Evolutionary conservation across 345 rosid species (phyloP).

Genomic region (Eucalyptus sp.): DNA sequence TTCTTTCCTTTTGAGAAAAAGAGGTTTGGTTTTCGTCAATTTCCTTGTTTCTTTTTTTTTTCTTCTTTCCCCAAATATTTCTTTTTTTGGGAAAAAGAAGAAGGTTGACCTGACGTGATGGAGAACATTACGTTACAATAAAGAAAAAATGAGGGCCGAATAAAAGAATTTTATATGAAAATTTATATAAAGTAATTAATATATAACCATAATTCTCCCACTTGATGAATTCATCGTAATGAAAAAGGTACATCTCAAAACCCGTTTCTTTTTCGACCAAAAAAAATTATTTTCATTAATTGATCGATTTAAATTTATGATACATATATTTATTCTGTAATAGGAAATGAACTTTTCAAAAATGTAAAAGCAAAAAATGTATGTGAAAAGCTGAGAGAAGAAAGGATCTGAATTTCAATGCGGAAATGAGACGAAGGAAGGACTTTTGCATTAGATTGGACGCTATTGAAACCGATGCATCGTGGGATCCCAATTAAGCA

Average conservation of each 20-base stretch:
- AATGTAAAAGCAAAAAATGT: neutral
- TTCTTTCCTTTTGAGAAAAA: neutral
- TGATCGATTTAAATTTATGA: neutral
- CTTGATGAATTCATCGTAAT: accelerated
- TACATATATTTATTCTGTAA: neutral
- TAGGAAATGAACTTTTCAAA: neutral
- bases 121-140: neutral
- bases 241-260: neutral
- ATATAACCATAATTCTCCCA: neutral
- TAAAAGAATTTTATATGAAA: neutral
- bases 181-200: neutral
- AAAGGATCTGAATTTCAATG: neutral
- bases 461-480: neutral
- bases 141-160: neutral
- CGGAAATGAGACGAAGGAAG: neutral
- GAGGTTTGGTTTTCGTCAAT: neutral
- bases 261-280: accelerated
- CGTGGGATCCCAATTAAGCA: neutral
- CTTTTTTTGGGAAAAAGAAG: neutral
- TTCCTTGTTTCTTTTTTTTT: neutral
- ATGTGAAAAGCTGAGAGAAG: neutral
- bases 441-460: neutral
- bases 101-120: neutral
- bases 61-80: neutral
- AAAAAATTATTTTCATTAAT: neutral